These are phyloP conservation scores for Coemansia sp. DNA, from an alignment of 192 early-diverging fungal species.

Conservation along the genomic window DNA sequence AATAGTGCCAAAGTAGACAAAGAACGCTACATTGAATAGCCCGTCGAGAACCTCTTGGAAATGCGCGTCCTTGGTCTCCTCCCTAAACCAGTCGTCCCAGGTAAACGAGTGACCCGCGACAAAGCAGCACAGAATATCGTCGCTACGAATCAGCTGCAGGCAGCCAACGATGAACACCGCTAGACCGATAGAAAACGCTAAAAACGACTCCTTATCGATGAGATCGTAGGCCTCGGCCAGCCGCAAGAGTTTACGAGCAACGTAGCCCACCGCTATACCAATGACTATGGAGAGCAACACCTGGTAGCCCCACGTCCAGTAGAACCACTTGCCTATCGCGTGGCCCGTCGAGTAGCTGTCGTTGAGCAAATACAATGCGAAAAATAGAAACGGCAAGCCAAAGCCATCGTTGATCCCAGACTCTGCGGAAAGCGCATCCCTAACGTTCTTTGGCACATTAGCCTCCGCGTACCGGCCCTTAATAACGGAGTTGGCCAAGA, in stretches of 20 bases:
- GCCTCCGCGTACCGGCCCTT: slow-evolving; percentile 92
- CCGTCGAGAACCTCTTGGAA: slow-evolving; percentile 92
- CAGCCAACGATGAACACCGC: slow-evolving; percentile 67
- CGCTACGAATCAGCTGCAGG: slow-evolving; percentile 68
- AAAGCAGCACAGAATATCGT: slow-evolving; percentile 77
- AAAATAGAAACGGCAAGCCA: slow-evolving; percentile 75
- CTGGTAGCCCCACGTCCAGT: slow-evolving; percentile 78
- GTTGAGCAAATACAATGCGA: slow-evolving; percentile 70
- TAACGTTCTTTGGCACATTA: slow-evolving; percentile 80
- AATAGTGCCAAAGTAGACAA: slow-evolving; percentile 83
- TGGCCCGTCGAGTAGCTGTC: slow-evolving; percentile 52
- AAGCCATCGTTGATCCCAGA: slow-evolving; percentile 90
- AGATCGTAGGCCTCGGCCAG: slow-evolving; percentile 66
- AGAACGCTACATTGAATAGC: slow-evolving; percentile 84
- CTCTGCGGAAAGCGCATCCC: slow-evolving; percentile 76
- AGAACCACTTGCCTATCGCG: slow-evolving; percentile 79
- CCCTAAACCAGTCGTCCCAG: slow-evolving; percentile 92
- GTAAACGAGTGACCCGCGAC: slow-evolving; percentile 76
- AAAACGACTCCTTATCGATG: slow-evolving; percentile 89
- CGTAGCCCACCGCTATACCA: slow-evolving; percentile 72
- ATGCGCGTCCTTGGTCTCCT: slow-evolving; percentile 81
- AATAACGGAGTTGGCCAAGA: slow-evolving; percentile 91
- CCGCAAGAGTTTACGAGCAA: slow-evolving; percentile 69
- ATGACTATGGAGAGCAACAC: slow-evolving; percentile 73
- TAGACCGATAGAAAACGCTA: slow-evolving; percentile 81